Conservation (phyloP, 2,329 filamentous ascomycete species). For the Sarocladium kiliense region DNA sequence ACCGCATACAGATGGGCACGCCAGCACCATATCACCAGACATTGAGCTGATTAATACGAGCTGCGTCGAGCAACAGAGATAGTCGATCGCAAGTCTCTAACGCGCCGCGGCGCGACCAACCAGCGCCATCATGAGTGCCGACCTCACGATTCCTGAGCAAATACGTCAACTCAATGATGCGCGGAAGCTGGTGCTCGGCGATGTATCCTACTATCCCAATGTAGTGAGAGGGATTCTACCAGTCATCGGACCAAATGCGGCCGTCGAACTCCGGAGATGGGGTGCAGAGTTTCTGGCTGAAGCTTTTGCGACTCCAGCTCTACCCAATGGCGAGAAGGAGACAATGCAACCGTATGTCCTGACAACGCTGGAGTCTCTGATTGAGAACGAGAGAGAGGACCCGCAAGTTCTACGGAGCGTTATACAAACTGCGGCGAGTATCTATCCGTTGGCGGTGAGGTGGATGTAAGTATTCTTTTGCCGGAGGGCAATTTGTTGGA, state of each 20-base stretch:
- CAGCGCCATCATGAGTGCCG: conserved; percentile 44
- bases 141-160: conserved; percentile 64
- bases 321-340: conserved; percentile 74
- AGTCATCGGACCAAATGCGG: conserved; percentile 71
- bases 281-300: conserved; percentile 93
- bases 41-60: not conserved
- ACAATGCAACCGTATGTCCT: conserved; percentile 72
- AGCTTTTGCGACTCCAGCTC: conserved; percentile 87
- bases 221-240: conserved; percentile 92
- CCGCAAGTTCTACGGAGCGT: conserved; percentile 75
- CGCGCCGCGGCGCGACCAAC: not conserved
- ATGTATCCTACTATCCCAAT: conserved; percentile 83
- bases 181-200: conserved; percentile 80
- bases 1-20: not conserved
- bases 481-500: conserved; percentile 11
- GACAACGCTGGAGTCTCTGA: conserved; percentile 65
- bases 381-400: conserved; percentile 72
- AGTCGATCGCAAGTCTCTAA: not conserved
- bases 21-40: not conserved
- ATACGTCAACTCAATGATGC: conserved; percentile 86
- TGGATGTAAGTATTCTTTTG: conserved; percentile 73
- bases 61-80: not conserved
- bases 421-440: conserved; percentile 83
- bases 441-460: conserved; percentile 87
- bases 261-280: conserved; percentile 86